These are phyloP conservation scores for Solanum rostratum DNA, from an alignment of 257 asterid species.

Conservation along the genomic window DNA sequence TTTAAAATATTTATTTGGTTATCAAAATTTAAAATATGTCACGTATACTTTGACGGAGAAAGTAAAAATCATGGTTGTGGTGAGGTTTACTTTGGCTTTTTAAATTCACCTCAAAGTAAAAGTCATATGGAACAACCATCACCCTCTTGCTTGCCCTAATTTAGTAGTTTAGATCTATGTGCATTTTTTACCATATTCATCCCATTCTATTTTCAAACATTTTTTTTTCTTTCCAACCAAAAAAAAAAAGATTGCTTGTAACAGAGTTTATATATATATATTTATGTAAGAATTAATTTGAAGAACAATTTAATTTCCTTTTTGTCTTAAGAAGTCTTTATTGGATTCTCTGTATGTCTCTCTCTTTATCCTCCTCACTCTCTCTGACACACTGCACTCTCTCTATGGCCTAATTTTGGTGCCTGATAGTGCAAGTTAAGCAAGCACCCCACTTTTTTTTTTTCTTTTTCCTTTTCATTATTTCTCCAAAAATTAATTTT, in stretches of 20 bases:
- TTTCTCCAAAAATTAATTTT: not conserved
- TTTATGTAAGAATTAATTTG: not conserved
- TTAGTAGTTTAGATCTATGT: slow-evolving; percentile 5
- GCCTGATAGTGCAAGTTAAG: slow-evolving; percentile 95
- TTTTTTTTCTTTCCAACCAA: not conserved
- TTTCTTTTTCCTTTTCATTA: not conserved
- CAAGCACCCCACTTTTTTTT: slow-evolving; percentile 40
- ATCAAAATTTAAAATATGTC: too few species aligned
- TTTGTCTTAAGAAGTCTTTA: not conserved
- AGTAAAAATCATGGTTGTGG: too few species aligned
- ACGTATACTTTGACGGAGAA: not conserved
- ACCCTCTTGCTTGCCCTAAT: slow-evolving; percentile 15
- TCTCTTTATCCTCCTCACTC: slow-evolving; percentile 33
- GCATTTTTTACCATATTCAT: not conserved
- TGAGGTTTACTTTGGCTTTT: not conserved
- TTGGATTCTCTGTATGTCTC: slow-evolving; percentile 1
- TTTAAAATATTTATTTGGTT: too few species aligned
- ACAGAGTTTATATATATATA: not conserved
- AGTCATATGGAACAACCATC: not conserved
- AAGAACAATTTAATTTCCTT: not conserved
- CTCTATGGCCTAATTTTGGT: slow-evolving; percentile 76
- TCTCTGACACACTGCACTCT: slow-evolving; percentile 40
- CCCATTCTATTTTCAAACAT: not conserved
- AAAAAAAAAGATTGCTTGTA: not conserved
- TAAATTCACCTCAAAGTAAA: not conserved